These are phyloP conservation scores for Exserohilum rostratum DNA, from an alignment of 2,329 filamentous ascomycete species.

Conservation along the genomic window DNA sequence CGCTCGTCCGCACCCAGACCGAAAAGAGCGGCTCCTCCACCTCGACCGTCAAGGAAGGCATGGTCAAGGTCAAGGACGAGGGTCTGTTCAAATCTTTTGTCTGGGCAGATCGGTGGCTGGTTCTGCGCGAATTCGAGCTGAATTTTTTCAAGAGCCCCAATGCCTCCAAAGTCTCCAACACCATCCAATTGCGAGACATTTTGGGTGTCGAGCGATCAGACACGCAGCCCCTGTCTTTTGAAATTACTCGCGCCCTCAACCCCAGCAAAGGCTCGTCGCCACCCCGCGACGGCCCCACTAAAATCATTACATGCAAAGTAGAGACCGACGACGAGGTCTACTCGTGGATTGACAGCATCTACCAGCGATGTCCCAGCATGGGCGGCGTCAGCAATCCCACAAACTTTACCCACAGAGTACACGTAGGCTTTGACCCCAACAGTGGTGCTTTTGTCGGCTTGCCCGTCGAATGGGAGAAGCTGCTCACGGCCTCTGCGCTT, in stretches of 20 bases:
- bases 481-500: slow-evolving; percentile 93
- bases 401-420: slow-evolving; percentile 95
- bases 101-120: slow-evolving; percentile 91
- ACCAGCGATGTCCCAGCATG: slow-evolving; percentile 95
- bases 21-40: slow-evolving; percentile 47
- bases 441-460: slow-evolving; percentile 94
- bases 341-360: slow-evolving; percentile 98
- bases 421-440: slow-evolving; percentile 95
- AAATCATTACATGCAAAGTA: slow-evolving; percentile 88
- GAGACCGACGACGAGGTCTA: slow-evolving; percentile 97
- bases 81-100: slow-evolving; percentile 78
- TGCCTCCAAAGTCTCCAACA: slow-evolving; percentile 79
- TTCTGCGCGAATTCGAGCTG: slow-evolving; percentile 88
- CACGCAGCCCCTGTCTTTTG: slow-evolving; percentile 88
- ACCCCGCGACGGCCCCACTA: slow-evolving; percentile 79
- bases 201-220: slow-evolving; percentile 90
- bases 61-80: slow-evolving; percentile 88
- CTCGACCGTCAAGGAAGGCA: slow-evolving; percentile 65
- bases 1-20: slow-evolving; percentile 50
- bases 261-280: slow-evolving; percentile 64
- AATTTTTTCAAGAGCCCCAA: slow-evolving; percentile 94
- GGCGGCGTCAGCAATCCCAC: slow-evolving; percentile 98
- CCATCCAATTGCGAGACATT: slow-evolving; percentile 84
- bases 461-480: slow-evolving; percentile 94
- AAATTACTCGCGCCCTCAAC: slow-evolving; percentile 79